phyloP scores from a whole-genome alignment of 139 green algal species.

The Dunaliella primolecta region DNA sequence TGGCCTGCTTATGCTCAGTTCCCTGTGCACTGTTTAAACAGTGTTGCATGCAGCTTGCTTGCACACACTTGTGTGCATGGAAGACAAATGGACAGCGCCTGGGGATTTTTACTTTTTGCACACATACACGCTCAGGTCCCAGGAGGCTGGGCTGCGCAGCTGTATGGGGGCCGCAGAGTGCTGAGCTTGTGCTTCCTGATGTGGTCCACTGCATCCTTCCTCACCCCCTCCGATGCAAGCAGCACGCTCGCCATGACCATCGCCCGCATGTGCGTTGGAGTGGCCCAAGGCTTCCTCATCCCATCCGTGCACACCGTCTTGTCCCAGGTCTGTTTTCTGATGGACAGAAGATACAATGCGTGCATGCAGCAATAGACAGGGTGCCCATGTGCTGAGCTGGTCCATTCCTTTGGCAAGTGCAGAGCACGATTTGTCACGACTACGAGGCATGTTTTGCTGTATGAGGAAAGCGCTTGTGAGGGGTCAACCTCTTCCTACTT shows the following conservation, averaged over 20 bases:
- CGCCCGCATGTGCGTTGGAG: constrained; percentile 67
- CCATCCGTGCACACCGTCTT: constrained; percentile 94
- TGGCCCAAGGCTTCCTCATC: constrained; percentile 92
- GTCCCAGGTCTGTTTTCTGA: constrained; percentile 50
- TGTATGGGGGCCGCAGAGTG: constrained; percentile 79
- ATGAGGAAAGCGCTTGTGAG: too few relatives aligned
- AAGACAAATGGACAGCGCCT: too few relatives aligned
- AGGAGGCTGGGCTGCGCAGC: constrained; percentile 86
- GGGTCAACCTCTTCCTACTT: too few relatives aligned
- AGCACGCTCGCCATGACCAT: constrained; percentile 30
- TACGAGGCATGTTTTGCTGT: too few relatives aligned
- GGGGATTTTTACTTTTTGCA: not conserved
- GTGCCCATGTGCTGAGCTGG: not conserved
- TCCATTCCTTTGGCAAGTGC: not conserved
- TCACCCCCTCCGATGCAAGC: constrained; percentile 67
- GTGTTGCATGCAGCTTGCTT: not conserved
- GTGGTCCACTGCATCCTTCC: constrained; percentile 75
- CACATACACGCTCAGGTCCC: constrained; percentile 78
- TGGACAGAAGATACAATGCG: not conserved
- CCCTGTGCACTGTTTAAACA: too few relatives aligned
- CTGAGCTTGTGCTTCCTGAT: constrained; percentile 77
- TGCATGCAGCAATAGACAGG: not conserved
- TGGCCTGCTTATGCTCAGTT: not conserved
- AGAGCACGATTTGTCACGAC: not conserved
- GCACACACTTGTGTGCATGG: not conserved